These are phyloP conservation scores for Collybiopsis confluens DNA, from an alignment of 768 basidiomycete species.

Conservation along the genomic window DNA sequence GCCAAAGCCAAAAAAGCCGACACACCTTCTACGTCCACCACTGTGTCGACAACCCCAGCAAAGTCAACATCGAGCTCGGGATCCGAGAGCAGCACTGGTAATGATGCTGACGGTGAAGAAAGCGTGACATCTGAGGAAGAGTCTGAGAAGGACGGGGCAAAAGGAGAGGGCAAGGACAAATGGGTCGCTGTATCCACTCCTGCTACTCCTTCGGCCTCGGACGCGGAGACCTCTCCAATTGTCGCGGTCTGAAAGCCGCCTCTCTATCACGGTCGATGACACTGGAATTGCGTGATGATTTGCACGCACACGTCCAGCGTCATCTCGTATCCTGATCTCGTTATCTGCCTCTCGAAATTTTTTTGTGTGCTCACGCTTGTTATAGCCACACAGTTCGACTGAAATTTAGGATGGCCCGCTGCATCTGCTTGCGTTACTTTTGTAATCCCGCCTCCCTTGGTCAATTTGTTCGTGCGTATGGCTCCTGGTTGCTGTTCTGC, in stretches of 20 bases:
- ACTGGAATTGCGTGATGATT: no score
- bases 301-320: no score
- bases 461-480: conserved; percentile 15
- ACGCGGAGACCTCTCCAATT: background rate
- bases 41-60: conserved; percentile 8
- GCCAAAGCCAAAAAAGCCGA: conserved; percentile 49
- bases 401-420: background rate
- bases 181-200: conserved; percentile 70
- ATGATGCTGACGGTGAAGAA: conserved; percentile 74
- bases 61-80: conserved; percentile 51
- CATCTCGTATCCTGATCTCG: no score
- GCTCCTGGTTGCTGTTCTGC: conserved; percentile 13
- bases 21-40: conserved; percentile 13
- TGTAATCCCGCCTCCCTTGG: conserved; percentile 12
- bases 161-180: conserved; percentile 52
- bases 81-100: conserved; percentile 54
- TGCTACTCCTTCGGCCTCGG: conserved; percentile 17
- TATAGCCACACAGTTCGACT: background rate
- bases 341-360: no score
- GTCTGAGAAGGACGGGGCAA: conserved; percentile 35
- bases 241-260: background rate
- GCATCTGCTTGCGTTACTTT: background rate
- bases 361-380: background rate
- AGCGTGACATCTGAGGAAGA: conserved; percentile 74
- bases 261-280: no score